These are phyloP conservation scores for Penicillium arizonense DNA, from an alignment of 495 filamentous ascomycete genomes.

Conservation along the genomic window DNA sequence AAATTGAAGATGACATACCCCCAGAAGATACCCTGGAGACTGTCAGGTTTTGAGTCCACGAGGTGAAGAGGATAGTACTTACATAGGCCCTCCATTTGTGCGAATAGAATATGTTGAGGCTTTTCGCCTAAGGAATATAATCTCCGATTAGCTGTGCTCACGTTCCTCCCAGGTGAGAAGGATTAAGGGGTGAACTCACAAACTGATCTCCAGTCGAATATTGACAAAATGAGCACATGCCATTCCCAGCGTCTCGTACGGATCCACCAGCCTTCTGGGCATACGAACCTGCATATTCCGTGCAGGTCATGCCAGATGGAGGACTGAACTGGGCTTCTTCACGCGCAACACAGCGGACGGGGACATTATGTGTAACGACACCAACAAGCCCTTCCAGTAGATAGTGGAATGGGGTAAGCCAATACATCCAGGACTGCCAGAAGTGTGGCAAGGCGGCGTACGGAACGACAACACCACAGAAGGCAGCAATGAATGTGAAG, in stretches of 20 bases:
- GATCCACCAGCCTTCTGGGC: slow-evolving; percentile 48
- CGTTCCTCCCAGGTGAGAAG: not conserved
- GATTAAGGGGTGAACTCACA: slow-evolving; percentile 26
- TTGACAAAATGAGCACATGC: slow-evolving; percentile 61
- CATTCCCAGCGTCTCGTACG: slow-evolving; percentile 41
- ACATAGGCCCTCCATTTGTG: slow-evolving; percentile 64
- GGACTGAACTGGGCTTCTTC: slow-evolving; percentile 59
- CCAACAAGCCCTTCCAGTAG: slow-evolving; percentile 57
- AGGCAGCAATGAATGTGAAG: slow-evolving; percentile 62
- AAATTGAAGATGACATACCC: slow-evolving; percentile 58
- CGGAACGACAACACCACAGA: slow-evolving; percentile 64
- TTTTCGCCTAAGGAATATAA: slow-evolving; percentile 34
- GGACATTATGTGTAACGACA: slow-evolving; percentile 51
- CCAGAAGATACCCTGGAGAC: slow-evolving; percentile 51
- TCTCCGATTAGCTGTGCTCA: not conserved
- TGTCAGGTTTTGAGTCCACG: not conserved
- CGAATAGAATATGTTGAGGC: slow-evolving; percentile 50
- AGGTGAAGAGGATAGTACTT: slow-evolving; percentile 21
- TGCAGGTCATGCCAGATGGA: slow-evolving; percentile 50
- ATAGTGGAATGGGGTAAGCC: slow-evolving; percentile 62
- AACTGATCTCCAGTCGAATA: slow-evolving; percentile 57
- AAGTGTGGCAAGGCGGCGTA: slow-evolving; percentile 54
- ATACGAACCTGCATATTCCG: slow-evolving; percentile 48
- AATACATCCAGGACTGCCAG: slow-evolving; percentile 70
- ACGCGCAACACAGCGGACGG: slow-evolving; percentile 50